A percentile compares a stretch with the other conserved stretches of the same genome.
phyloP scores from a whole-genome alignment of 73 alveolate species.

The Stentor roeselii region DNA sequence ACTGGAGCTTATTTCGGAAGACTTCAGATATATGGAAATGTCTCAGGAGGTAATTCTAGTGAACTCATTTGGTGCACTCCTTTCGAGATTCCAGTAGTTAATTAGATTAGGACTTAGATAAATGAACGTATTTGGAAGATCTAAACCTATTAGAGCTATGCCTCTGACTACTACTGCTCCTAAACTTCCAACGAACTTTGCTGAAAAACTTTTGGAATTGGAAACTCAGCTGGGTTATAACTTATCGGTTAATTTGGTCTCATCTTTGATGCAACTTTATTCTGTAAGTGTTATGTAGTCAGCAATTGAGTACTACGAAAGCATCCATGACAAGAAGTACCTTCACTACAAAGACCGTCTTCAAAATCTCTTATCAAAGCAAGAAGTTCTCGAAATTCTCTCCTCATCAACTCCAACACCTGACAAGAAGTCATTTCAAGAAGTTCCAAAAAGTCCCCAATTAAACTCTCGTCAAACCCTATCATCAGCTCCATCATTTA shows the following conservation, averaged over 20 bases:
- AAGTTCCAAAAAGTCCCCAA: neutral
- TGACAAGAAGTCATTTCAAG: neutral
- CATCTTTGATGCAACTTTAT: neutral
- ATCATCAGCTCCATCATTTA: too few relatives aligned
- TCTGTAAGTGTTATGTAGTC: constrained; percentile 6
- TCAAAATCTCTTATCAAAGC: neutral
- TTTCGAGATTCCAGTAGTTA: too few relatives aligned
- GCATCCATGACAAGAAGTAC: neutral
- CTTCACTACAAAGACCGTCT: constrained; percentile 23
- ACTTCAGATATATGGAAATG: too few relatives aligned
- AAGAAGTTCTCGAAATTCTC: constrained; percentile 13
- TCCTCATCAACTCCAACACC: too few relatives aligned
- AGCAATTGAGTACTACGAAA: neutral
- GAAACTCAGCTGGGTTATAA: neutral
- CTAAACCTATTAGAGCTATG: neutral
- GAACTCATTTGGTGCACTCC: too few relatives aligned
- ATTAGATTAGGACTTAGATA: too few relatives aligned
- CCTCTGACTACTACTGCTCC: neutral
- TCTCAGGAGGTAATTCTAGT: too few relatives aligned
- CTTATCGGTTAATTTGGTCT: neutral
- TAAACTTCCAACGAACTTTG: constrained; percentile 17
- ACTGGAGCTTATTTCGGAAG: too few relatives aligned
- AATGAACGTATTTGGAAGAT: neutral
- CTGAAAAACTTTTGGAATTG: neutral
- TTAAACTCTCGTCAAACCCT: too few relatives aligned